A percentile compares a stretch with the other conserved stretches of the same genome.
Evolutionary conservation across 2,329 filamentous ascomycete species (phyloP).

Genomic region (Penicillium decumbens): DNA sequence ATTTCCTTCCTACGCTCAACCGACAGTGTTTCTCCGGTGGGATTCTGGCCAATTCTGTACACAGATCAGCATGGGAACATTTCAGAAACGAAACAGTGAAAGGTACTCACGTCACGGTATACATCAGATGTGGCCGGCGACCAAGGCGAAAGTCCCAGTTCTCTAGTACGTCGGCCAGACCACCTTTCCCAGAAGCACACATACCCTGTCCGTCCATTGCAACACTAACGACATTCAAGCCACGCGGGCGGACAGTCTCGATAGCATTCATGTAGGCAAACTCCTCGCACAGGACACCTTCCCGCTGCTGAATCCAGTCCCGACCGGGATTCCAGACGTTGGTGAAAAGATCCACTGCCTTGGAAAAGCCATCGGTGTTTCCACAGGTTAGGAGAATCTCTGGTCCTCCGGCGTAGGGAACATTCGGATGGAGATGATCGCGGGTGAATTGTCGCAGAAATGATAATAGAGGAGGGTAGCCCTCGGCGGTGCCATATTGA

Average conservation of each 20-base stretch:
- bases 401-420: slow-evolving; percentile 71
- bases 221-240: slow-evolving; percentile 68
- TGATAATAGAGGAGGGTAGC: slow-evolving; percentile 71
- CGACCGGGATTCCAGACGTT: slow-evolving; percentile 68
- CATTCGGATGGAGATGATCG: slow-evolving; percentile 71
- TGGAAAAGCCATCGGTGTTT: slow-evolving; percentile 78
- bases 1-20: slow-evolving; percentile 70
- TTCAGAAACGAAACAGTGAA: not conserved
- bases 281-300: slow-evolving; percentile 72
- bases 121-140: slow-evolving; percentile 75
- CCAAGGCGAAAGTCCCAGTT: slow-evolving; percentile 76
- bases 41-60: slow-evolving; percentile 77
- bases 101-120: slow-evolving; percentile 73
- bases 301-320: slow-evolving; percentile 63
- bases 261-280: slow-evolving; percentile 78
- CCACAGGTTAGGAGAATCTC: slow-evolving; percentile 77
- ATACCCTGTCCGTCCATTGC: slow-evolving; percentile 76
- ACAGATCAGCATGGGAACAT: not conserved
- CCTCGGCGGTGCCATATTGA: slow-evolving; percentile 79
- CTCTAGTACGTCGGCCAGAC: slow-evolving; percentile 69
- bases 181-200: slow-evolving; percentile 65
- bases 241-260: slow-evolving; percentile 61
- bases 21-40: slow-evolving; percentile 71
- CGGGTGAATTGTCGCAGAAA: slow-evolving; percentile 76
- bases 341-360: slow-evolving; percentile 69